Percentiles rank a stretch among this genome's conserved stretches.
These are phyloP conservation scores for Athelia sp. DNA, from an alignment of 1,284 basidiomycete genomes.

Conservation along the genomic window DNA sequence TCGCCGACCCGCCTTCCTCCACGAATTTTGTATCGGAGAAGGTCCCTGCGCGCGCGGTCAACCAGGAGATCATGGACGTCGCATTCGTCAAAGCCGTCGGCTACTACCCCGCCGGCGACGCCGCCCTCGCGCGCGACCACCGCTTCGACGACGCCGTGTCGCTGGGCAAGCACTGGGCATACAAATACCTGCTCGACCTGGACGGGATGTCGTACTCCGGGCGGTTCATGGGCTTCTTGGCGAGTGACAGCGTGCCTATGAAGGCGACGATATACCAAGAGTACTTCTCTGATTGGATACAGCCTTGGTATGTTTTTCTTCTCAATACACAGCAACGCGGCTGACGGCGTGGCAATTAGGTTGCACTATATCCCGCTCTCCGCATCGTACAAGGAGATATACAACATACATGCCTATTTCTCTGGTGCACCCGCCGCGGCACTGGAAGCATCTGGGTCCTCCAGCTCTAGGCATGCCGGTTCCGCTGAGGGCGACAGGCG, in stretches of 20 bases:
- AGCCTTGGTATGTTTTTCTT: slow-evolving; percentile 66
- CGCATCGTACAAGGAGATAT: slow-evolving; percentile 81
- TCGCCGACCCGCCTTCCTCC: slow-evolving; percentile 65
- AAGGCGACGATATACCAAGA: slow-evolving; percentile 90
- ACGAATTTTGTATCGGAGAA: slow-evolving; percentile 54
- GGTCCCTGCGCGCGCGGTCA: slow-evolving; percentile 62
- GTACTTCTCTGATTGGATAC: slow-evolving; percentile 82
- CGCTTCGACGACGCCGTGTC: slow-evolving; percentile 76
- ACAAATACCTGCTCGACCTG: slow-evolving; percentile 89
- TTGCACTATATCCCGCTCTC: slow-evolving; percentile 92
- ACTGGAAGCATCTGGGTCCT: slow-evolving; percentile 51
- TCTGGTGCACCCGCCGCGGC: slow-evolving; percentile 71
- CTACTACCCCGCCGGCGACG: slow-evolving; percentile 78
- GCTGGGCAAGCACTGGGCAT: slow-evolving; percentile 84
- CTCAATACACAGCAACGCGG: neutral
- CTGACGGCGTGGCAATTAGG: slow-evolving; percentile 40
- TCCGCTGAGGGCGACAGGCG: slow-evolving; percentile 66
- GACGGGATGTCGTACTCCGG: slow-evolving; percentile 96
- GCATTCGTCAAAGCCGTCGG: slow-evolving; percentile 82
- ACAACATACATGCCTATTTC: slow-evolving; percentile 90
- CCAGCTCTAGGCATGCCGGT: slow-evolving; percentile 23
- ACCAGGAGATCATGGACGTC: slow-evolving; percentile 82
- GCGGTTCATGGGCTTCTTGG: slow-evolving; percentile 82
- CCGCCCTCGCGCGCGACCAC: slow-evolving; percentile 62
- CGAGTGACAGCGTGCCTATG: slow-evolving; percentile 83